A percentile compares a stretch with the other conserved stretches of the same genome.
These are phyloP conservation scores for Lanmaoa pseudosensibilis DNA, from an alignment of 768 basidiomycete genomes.

Conservation along the genomic window DNA sequence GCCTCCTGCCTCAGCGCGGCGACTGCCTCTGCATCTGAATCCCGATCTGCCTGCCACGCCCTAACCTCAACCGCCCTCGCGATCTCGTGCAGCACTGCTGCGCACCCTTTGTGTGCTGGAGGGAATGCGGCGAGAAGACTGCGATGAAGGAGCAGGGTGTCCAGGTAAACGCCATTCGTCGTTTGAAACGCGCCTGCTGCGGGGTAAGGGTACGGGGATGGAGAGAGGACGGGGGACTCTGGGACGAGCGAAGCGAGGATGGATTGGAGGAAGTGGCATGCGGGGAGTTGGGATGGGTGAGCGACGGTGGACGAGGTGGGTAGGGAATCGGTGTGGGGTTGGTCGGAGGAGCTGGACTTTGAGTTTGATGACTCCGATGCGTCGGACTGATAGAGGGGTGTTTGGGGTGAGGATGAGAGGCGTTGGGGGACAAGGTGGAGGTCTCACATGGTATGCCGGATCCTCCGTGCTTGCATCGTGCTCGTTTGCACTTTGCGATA, in stretches of 20 bases:
- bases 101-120: conserved; percentile 61
- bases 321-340: conserved; percentile 10
- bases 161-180: conserved; percentile 74
- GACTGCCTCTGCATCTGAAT: conserved; percentile 69
- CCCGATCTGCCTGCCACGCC: conserved; percentile 69
- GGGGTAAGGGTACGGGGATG: conserved; percentile 34
- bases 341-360: conserved; percentile 40
- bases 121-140: conserved; percentile 65
- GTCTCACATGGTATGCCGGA: conserved; percentile 42
- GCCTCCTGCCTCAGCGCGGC: conserved; percentile 70
- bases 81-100: conserved; percentile 62
- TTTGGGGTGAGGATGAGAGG: not conserved
- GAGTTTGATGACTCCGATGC: conserved; percentile 45
- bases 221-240: conserved; percentile 35
- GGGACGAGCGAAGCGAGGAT: conserved; percentile 57
- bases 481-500: conserved; percentile 36
- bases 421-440: no score
- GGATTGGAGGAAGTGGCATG: conserved; percentile 63
- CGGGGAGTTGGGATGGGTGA: conserved; percentile 33
- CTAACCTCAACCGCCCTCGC: conserved; percentile 62
- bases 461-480: conserved; percentile 48
- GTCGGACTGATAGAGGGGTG: conserved; percentile 39
- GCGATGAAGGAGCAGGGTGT: conserved; percentile 76
- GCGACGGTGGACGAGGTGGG: conserved; percentile 19
- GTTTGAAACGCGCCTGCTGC: conserved; percentile 41